Percentiles rank a stretch among this genome's conserved stretches.
These are phyloP conservation scores for Stagonosporopsis cucurbitacearum DNA, from an alignment of 2,329 filamentous ascomycete genomes.

Conservation along the genomic window DNA sequence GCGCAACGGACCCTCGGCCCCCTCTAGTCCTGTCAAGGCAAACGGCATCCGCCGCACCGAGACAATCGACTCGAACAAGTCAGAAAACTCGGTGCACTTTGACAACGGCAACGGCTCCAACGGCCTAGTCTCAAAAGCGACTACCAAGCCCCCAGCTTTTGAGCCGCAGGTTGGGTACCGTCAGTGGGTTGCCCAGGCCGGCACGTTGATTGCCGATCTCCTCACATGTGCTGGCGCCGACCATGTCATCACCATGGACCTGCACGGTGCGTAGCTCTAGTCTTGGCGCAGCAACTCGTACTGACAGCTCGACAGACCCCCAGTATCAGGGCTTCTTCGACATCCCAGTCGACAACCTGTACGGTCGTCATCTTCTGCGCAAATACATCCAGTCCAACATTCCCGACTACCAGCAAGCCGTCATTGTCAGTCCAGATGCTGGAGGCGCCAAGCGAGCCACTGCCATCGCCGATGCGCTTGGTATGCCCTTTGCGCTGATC, in stretches of 20 bases:
- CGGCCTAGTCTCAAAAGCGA: slow-evolving; percentile 28
- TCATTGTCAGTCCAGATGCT: slow-evolving; percentile 95
- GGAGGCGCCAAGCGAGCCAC: slow-evolving; percentile 96
- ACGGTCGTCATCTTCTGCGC: slow-evolving; percentile 76
- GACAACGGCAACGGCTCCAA: slow-evolving; percentile 24
- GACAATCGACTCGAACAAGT: slow-evolving; percentile 41
- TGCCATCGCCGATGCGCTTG: slow-evolving; percentile 89
- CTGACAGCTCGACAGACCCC: slow-evolving; percentile 70
- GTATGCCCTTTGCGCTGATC: slow-evolving; percentile 95
- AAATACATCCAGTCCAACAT: slow-evolving; percentile 80
- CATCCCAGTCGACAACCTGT: slow-evolving; percentile 97
- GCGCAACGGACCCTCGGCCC: slow-evolving; percentile 48
- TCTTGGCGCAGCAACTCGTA: neutral
- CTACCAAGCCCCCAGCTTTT: slow-evolving; percentile 64
- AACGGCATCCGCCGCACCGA: slow-evolving; percentile 41
- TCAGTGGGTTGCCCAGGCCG: slow-evolving; percentile 98
- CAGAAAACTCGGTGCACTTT: slow-evolving; percentile 36
- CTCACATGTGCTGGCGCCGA: slow-evolving; percentile 95
- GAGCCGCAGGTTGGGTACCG: slow-evolving; percentile 92
- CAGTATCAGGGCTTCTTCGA: slow-evolving; percentile 99
- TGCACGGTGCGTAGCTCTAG: slow-evolving; percentile 51
- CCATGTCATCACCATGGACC: slow-evolving; percentile 96
- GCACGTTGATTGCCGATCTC: slow-evolving; percentile 91
- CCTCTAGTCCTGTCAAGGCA: slow-evolving; percentile 37
- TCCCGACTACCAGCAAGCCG: slow-evolving; percentile 80